Evolutionary conservation across 257 asterid genomes (phyloP).

Genomic region (Salvia miltiorrhiza): DNA sequence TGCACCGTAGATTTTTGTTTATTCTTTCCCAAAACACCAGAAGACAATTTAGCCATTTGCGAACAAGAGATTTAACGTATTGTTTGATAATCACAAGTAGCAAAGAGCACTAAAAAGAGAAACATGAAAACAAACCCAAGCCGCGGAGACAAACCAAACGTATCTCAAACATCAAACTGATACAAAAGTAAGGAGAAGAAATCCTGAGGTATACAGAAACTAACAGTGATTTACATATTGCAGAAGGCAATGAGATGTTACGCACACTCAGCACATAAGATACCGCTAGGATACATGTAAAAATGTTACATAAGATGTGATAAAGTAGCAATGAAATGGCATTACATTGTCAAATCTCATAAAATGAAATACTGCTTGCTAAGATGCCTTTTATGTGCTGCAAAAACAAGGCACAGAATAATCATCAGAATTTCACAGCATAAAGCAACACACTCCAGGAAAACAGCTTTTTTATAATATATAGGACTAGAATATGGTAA

Average conservation of each 20-base stretch:
- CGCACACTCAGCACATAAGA: conserved; percentile 11
- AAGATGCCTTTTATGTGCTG: conserved; percentile 28
- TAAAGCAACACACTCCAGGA: neutral
- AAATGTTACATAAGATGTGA: conserved; percentile 16
- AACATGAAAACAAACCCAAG: neutral
- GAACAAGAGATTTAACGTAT: no score
- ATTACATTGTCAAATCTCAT: conserved; percentile 24
- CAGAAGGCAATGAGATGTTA: neutral
- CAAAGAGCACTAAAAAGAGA: neutral
- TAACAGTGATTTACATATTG: conserved; percentile 17
- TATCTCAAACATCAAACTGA: neutral
- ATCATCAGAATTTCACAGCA: conserved; percentile 11
- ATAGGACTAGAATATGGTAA: neutral
- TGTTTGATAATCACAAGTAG: no score
- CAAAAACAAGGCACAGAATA: conserved; percentile 3
- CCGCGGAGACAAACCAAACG: neutral
- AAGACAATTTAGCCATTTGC: no score
- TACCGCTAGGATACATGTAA: conserved; percentile 18
- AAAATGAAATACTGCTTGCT: conserved; percentile 11
- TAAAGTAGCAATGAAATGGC: conserved; percentile 15
- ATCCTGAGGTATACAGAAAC: conserved; percentile 1
- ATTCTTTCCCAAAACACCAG: no score
- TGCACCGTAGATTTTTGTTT: no score
- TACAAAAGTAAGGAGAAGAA: neutral
- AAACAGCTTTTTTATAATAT: neutral